Conservation (phyloP, 148 eudicot species). For the Euryodendron excelsum region DNA sequence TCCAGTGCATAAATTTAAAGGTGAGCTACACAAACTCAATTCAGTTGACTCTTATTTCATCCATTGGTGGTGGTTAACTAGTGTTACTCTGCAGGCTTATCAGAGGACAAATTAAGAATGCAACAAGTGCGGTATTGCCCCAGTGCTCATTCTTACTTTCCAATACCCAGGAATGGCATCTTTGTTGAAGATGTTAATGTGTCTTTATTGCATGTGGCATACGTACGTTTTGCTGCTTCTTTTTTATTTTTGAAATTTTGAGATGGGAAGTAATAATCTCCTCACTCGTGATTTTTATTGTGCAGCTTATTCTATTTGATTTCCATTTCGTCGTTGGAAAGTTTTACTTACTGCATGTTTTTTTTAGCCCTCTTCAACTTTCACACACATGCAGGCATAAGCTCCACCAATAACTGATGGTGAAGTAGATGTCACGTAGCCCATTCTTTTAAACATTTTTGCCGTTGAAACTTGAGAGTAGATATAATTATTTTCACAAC, state of each 20-base stretch:
- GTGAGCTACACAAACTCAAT: background rate
- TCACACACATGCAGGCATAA: too few species aligned
- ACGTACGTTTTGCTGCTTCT: background rate
- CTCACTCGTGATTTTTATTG: background rate
- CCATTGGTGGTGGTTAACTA: background rate
- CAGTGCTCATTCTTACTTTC: background rate
- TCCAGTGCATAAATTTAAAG: background rate
- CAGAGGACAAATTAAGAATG: background rate
- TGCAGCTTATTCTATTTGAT: background rate
- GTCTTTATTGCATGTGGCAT: background rate
- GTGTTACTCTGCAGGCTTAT: slow-evolving; percentile 1
- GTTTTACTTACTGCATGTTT: background rate
- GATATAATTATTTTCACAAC: too few species aligned
- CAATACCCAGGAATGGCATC: background rate
- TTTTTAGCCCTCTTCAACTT: background rate
- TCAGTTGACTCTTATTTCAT: background rate
- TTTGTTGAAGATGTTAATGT: background rate
- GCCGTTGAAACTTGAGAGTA: too few species aligned
- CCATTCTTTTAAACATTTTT: too few species aligned
- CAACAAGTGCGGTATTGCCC: background rate
- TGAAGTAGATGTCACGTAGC: too few species aligned
- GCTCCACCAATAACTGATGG: too few species aligned
- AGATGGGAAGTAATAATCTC: background rate
- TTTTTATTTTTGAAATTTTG: background rate
- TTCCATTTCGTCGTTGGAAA: background rate